phyloP scores from a whole-genome alignment of 768 basidiomycete genomes.

The Exsudoporus frostii region DNA sequence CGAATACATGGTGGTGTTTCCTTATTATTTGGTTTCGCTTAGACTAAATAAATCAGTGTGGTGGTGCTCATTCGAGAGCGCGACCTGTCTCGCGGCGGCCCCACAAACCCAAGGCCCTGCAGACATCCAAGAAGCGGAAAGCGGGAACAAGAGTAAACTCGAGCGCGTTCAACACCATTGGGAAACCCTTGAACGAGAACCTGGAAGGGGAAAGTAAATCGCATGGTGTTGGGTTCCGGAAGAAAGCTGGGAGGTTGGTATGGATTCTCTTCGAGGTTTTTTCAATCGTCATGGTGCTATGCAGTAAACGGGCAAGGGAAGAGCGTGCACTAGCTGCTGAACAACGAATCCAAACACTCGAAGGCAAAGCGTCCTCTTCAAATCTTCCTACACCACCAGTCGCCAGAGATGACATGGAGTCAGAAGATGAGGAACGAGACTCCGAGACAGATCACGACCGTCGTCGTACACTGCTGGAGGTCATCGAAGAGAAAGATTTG shows the following conservation, averaged over 20 bases:
- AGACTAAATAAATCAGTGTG: slow-evolving; percentile 50
- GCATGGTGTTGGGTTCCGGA: slow-evolving; percentile 64
- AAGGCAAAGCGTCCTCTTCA: slow-evolving; percentile 25
- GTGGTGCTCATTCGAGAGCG: slow-evolving; percentile 67
- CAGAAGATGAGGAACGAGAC: slow-evolving; percentile 41
- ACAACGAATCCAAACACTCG: slow-evolving; percentile 49
- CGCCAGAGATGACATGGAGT: slow-evolving; percentile 32
- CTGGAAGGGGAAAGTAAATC: slow-evolving; percentile 35
- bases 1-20: slow-evolving; percentile 61
- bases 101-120: slow-evolving; percentile 54
- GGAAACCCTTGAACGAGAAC: slow-evolving; percentile 48
- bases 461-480: slow-evolving; percentile 48
- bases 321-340: slow-evolving; percentile 78
- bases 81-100: slow-evolving; percentile 49
- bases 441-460: slow-evolving; percentile 46
- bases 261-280: not conserved
- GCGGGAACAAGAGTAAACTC: slow-evolving; percentile 66
- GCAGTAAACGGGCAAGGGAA: slow-evolving; percentile 75
- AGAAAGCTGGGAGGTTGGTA: slow-evolving; percentile 61
- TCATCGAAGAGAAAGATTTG: slow-evolving; percentile 43
- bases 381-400: slow-evolving; percentile 16
- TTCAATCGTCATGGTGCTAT: not conserved
- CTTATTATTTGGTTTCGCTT: not conserved
- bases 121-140: slow-evolving; percentile 67
- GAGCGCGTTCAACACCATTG: slow-evolving; percentile 56